Conservation (phyloP, 1,284 basidiomycete species). For the Heterobasidion occidentale region DNA sequence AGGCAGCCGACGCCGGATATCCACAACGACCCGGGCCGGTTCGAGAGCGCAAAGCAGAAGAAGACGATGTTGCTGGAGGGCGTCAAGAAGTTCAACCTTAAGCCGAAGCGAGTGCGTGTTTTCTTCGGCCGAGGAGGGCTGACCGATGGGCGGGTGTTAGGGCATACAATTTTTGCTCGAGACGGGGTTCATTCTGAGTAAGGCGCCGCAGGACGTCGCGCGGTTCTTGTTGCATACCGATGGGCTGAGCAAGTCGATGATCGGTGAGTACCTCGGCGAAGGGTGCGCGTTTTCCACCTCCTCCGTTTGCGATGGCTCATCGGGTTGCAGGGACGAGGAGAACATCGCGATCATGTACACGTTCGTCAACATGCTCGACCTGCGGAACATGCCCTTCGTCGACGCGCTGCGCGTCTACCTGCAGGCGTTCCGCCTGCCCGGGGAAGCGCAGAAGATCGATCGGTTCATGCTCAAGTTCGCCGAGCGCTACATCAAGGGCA, state of each 20-base stretch:
- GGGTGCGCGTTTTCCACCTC: constrained; percentile 48
- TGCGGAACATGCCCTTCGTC: constrained; percentile 74
- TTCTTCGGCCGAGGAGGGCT: neutral
- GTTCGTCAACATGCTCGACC: constrained; percentile 88
- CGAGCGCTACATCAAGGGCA: constrained; percentile 87
- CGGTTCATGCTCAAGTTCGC: constrained; percentile 99
- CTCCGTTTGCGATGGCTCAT: constrained; percentile 6
- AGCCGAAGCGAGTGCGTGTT: constrained; percentile 76
- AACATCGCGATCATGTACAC: constrained; percentile 94
- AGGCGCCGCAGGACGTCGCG: constrained; percentile 77
- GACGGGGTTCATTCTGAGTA: constrained; percentile 80
- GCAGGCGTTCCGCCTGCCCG: constrained; percentile 91
- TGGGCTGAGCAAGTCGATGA: constrained; percentile 91
- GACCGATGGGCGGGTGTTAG: constrained; percentile 26
- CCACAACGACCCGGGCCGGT: constrained; percentile 83
- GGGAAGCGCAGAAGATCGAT: constrained; percentile 95
- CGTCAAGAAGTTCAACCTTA: constrained; percentile 97
- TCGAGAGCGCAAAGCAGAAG: constrained; percentile 95
- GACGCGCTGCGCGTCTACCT: constrained; percentile 84
- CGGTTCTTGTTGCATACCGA: constrained; percentile 85
- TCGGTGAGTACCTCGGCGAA: constrained; percentile 98
- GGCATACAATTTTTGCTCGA: constrained; percentile 89
- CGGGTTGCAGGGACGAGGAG: constrained; percentile 67
- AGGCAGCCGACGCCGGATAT: constrained; percentile 71
- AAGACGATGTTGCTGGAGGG: constrained; percentile 95